Evolutionary conservation across 306 rosid genomes (phyloP).

Genomic region (barrel medic (Medicago truncatula)): MtrunA17r5.0-ANR NC_053048.1:46417501-46418000

Average conservation of each 20-base stretch:
- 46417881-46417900: conserved; percentile 42
- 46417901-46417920: conserved; percentile 52
- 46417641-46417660: not conserved
- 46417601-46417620: conserved; percentile 63
- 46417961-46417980: conserved; percentile 55
- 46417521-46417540: conserved; percentile 28
- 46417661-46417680: not conserved
- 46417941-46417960: conserved; percentile 51
- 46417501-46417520: conserved; percentile 41
- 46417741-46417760: conserved; percentile 50
- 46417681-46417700: not conserved
- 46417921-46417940: conserved; percentile 50
- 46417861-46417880: conserved; percentile 52
- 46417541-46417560: conserved; percentile 56
- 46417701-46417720: conserved; percentile 1
- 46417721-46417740: conserved; percentile 54
- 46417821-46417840: conserved; percentile 47
- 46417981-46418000: conserved; percentile 59
- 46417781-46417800: conserved; percentile 50
- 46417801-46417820: conserved; percentile 47
- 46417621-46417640: conserved; percentile 45
- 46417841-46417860: conserved; percentile 57
- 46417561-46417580: conserved; percentile 50
- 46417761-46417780: conserved; percentile 56
- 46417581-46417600: conserved; percentile 65